Conservation (phyloP, 371 early-diverging fungal genomes). For the Basidiobolus meristosporus region DNA sequence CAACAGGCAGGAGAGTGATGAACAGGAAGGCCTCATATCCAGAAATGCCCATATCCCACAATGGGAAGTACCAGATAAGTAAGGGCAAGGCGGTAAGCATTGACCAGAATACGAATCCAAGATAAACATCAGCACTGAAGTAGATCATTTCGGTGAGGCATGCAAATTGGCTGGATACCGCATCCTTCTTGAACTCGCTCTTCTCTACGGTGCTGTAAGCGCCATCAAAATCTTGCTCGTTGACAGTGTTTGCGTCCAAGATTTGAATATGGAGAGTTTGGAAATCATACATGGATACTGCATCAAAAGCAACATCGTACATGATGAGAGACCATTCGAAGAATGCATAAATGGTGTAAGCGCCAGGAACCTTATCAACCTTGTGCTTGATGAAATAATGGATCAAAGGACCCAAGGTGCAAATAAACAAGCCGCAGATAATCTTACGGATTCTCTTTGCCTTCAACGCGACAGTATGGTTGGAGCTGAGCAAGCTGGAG, state of each 20-base stretch:
- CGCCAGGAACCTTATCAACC: conserved; percentile 46
- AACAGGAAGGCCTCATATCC: conserved; percentile 59
- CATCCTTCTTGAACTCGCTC: not conserved
- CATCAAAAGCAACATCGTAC: conserved; percentile 62
- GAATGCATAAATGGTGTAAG: conserved; percentile 62
- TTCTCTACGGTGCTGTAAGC: not conserved
- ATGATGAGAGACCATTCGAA: conserved; percentile 68
- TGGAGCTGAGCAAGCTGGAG: not conserved
- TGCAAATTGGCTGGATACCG: not conserved
- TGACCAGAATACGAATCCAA: conserved; percentile 64
- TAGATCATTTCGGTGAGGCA: conserved; percentile 5
- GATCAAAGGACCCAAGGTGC: conserved; percentile 46
- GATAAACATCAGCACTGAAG: conserved; percentile 26
- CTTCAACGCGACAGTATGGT: conserved; percentile 4
- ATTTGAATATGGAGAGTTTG: conserved; percentile 25
- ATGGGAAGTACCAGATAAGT: conserved; percentile 67
- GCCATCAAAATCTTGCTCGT: not conserved
- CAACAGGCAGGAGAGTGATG: conserved; percentile 27
- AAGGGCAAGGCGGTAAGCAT: conserved; percentile 50
- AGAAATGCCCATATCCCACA: conserved; percentile 73
- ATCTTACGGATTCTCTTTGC: conserved; percentile 9
- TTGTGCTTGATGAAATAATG: conserved; percentile 64
- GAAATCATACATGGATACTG: conserved; percentile 48
- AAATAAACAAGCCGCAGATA: conserved; percentile 33
- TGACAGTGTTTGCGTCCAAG: conserved; percentile 9